Evolutionary conservation across 495 filamentous ascomycete species (phyloP), one percentile per base, ranked within the genome.

Genomic region (Lophiotrema nucula): DNA sequence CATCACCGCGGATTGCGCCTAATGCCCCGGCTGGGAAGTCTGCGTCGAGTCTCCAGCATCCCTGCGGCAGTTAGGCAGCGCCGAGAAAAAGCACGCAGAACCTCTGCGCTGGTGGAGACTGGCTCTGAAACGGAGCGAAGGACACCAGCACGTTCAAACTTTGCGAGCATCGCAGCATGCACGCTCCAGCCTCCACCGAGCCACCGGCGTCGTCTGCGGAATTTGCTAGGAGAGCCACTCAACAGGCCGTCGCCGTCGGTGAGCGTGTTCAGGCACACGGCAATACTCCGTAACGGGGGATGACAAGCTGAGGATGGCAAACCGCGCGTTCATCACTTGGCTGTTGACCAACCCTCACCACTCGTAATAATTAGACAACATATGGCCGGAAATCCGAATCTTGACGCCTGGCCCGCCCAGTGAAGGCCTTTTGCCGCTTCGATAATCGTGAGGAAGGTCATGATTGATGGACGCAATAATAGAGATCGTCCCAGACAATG

Each of bases 91-190:
- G 49, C 53, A 57, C 44, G 21, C 19, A 42, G 26, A 15, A 1
- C 42, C 37, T 42, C 35, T 18, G 18, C 46, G 33, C 39, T 27
- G 26, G 53, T 57, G 39, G 58, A 62, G 60, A 25, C 53, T 52
- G 46, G 27, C 47, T 51, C 49, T 59, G 60, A 65, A 65, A 65
- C 62, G 49, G 56, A 13, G 49, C 18, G 45, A 22, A 42, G 26
- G 10, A 25, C 53, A 27, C 47, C 22, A 59, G 33, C 47, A 35
- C n/a, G n/a, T n/a, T n/a, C 52, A 46, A 39, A 25, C 44, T 49
- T 42, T 52, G 35, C 22, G 31, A 4, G 45, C 45, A 24, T 10
- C 6, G n/a, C 45, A 25, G n/a, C n/a, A 33, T 28, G 23, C 41
- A n/a, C 38, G 21, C 45, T 43, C 6, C 25, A 44, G 47, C 46